A percentile compares a stretch with the other conserved stretches of the same genome.
phyloP scores from a whole-genome alignment of 164 flowering plant species.

The Liriodendron chinense region DNA sequence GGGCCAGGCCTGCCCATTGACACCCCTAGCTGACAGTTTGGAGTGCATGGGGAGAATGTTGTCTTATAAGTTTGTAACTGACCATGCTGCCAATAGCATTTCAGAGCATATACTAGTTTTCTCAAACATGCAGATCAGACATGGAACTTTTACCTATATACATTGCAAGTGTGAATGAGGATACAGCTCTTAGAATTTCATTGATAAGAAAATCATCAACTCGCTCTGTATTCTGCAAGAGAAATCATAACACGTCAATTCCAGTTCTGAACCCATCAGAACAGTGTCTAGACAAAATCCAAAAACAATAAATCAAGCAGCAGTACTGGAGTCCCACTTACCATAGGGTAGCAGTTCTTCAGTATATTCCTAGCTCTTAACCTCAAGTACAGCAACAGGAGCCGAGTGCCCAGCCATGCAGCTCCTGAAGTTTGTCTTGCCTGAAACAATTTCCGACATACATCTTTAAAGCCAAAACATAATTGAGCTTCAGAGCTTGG shows the following conservation, averaged over 20 bases:
- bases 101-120: not conserved
- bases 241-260: not conserved
- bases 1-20: not conserved
- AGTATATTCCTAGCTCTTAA: slow-evolving; percentile 43
- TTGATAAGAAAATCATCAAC: slow-evolving; percentile 71
- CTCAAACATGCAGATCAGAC: not conserved
- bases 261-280: not conserved
- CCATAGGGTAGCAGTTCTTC: slow-evolving; percentile 70
- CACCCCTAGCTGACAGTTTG: not conserved
- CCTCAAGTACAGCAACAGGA: slow-evolving; percentile 61
- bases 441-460: slow-evolving; percentile 29
- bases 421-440: slow-evolving; percentile 55
- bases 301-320: slow-evolving; percentile 7
- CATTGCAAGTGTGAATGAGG: slow-evolving; percentile 27
- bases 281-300: not conserved
- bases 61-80: too few relatives aligned
- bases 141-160: not conserved
- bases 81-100: not conserved
- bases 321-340: slow-evolving; percentile 29
- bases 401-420: slow-evolving; percentile 65
- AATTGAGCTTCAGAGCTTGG: not conserved
- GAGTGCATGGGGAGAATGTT: not conserved
- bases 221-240: slow-evolving; percentile 55
- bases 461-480: not conserved
- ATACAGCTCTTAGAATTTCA: slow-evolving; percentile 90